A percentile compares a stretch with the other conserved stretches of the same genome.
These are phyloP conservation scores for Zopfia rhizophila DNA, from an alignment of 2,329 filamentous ascomycete genomes.

Conservation along the genomic window DNA sequence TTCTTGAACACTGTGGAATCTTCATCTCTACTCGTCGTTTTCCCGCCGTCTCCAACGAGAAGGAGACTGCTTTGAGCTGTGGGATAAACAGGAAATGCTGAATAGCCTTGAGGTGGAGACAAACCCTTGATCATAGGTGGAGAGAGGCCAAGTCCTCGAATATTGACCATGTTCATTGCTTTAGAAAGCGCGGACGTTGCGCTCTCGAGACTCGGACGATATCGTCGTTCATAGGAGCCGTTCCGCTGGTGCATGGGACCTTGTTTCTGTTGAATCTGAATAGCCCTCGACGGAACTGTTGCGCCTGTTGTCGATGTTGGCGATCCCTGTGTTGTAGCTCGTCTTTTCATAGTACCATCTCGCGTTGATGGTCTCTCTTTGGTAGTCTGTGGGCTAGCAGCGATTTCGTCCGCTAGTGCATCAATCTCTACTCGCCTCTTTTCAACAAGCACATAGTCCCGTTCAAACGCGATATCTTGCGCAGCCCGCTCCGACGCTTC, in stretches of 20 bases:
- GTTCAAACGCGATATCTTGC: constrained; percentile 88
- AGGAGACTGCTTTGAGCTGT: constrained; percentile 76
- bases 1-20: constrained; percentile 80
- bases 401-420: constrained; percentile 93
- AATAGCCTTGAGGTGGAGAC: constrained; percentile 80
- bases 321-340: constrained; percentile 80
- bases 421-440: constrained; percentile 97
- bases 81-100: constrained; percentile 86
- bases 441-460: constrained; percentile 96
- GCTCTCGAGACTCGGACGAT: constrained; percentile 76
- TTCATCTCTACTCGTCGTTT: constrained; percentile 74
- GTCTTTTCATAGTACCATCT: constrained; percentile 73
- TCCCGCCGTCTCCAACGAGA: constrained; percentile 70
- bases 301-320: constrained; percentile 76
- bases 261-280: constrained; percentile 76
- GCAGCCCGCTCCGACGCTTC: constrained; percentile 73
- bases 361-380: constrained; percentile 62
- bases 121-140: constrained; percentile 69
- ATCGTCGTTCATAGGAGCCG: constrained; percentile 83
- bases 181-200: constrained; percentile 93
- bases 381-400: constrained; percentile 75
- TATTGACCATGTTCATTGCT: constrained; percentile 92
- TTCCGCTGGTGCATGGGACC: constrained; percentile 74
- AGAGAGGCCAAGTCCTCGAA: constrained; percentile 75
- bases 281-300: constrained; percentile 75